Percentiles rank a stretch among this genome's conserved stretches.
phyloP scores from a whole-genome alignment of 331 rosid genomes.

The Acacia concinna region DNA sequence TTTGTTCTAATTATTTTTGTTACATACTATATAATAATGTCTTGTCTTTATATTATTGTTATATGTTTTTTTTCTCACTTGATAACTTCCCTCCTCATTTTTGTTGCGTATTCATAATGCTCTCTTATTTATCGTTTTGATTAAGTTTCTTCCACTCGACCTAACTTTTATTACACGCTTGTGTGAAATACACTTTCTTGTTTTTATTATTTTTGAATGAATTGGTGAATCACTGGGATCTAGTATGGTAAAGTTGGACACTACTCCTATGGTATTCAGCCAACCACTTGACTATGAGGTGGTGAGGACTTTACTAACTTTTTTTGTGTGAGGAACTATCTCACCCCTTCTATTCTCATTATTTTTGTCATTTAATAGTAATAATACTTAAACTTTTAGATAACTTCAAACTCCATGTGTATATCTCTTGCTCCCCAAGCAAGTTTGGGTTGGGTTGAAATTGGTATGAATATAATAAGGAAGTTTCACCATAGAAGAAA shows the following conservation, averaged over 20 bases:
- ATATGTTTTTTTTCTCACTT: neutral
- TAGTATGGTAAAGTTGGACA: neutral
- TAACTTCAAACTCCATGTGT: neutral
- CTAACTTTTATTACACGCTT: neutral
- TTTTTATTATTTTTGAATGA: neutral
- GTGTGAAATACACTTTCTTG: too few relatives aligned
- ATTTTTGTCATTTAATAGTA: neutral
- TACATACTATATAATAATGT: neutral
- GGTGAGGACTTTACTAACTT: neutral
- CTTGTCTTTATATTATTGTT: neutral
- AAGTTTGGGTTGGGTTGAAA: neutral
- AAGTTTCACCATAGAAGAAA: neutral
- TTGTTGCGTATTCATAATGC: neutral
- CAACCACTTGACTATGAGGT: conserved; percentile 1
- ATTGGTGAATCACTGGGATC: too few relatives aligned
- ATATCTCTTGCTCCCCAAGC: neutral
- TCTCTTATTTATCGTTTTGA: neutral
- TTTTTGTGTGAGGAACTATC: neutral
- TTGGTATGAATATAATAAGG: neutral
- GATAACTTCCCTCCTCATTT: neutral
- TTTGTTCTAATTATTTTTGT: too few relatives aligned
- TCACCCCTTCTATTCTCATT: neutral
- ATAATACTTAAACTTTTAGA: neutral
- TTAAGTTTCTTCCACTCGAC: neutral
- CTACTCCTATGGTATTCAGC: conserved; percentile 1